Evolutionary conservation across 495 filamentous ascomycete species (phyloP).

Genomic region (Tuber calosporum): DNA sequence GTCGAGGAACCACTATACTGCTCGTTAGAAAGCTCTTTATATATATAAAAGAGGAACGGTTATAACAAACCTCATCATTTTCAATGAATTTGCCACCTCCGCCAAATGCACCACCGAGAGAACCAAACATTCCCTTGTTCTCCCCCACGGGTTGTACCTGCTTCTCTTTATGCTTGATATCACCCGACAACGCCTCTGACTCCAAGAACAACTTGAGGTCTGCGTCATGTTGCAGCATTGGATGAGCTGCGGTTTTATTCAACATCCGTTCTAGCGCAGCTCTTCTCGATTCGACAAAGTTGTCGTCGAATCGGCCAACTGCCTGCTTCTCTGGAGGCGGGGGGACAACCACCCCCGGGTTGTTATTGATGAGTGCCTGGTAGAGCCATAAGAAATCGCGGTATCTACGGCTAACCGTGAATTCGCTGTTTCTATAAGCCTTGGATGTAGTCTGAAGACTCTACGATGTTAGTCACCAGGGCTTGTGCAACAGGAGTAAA

Average conservation of each 20-base stretch:
- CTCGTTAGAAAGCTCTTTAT: constrained; percentile 11
- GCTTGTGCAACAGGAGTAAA: neutral
- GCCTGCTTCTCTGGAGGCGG: constrained; percentile 98
- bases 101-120: constrained; percentile 60
- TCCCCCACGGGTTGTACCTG: constrained; percentile 72
- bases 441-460: constrained; percentile 75
- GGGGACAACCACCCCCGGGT: constrained; percentile 88
- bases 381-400: constrained; percentile 98
- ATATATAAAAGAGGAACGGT: constrained; percentile 16
- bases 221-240: constrained; percentile 82
- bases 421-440: constrained; percentile 83
- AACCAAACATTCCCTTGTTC: constrained; percentile 86
- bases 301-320: constrained; percentile 88
- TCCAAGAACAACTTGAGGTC: constrained; percentile 95
- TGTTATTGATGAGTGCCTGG: constrained; percentile 83
- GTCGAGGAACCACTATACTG: constrained; percentile 85
- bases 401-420: constrained; percentile 85
- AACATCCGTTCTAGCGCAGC: constrained; percentile 92
- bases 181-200: constrained; percentile 87
- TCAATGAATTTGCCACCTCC: constrained; percentile 86
- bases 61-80: constrained; percentile 80
- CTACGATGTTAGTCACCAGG: constrained; percentile 10
- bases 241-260: constrained; percentile 86
- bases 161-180: constrained; percentile 96
- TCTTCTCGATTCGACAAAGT: constrained; percentile 88